Base-by-base conservation (phyloP, 805 yeast genomes). In the Pichia occidentalis region DNA sequence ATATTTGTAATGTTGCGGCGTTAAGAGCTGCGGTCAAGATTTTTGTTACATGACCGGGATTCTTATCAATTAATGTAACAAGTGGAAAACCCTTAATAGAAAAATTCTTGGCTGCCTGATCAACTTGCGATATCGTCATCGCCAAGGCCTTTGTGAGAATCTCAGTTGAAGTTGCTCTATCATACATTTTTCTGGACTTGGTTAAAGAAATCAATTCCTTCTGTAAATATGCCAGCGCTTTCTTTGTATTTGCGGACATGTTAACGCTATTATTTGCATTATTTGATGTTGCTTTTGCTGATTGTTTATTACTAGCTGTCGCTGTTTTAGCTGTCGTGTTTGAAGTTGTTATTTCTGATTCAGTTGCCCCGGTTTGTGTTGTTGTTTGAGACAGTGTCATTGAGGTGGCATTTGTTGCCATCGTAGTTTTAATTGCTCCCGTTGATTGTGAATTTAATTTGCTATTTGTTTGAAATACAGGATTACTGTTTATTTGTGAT, bases 101-200 rank as follows among this genome's bases (percentile, higher is more conserved):
- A 25, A 82, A 85, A 49, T 78, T 79, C 50, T 87, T 85, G 0
- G 95, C 95, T 7, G 88, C 88, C 48, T 80, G 88, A 42, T 83
- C 81, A 8, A 84, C 90, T 56, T 84, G 92, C 9, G 94, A 90
- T 45, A 88, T 86, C 0, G 95, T 90, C 66, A 88, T 83, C 3
- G 96, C 95, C 48, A 88, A 68, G 1, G 96, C 95, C 50, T 84
- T 87, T 7, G 96, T 88, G 49, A 88, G 67, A 38, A 87, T 77
- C 42, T 78, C 84, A 0, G 95, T 84, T 35, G 90, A 85, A 6
- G 86, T 77, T 19, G 82, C 87, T 27, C 85, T 84, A 42, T 82
- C 85, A 43, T 80, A 75, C 42, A 85, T 75, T 49, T 75, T 81
- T 44, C 87, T 66, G 39, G 82, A 85, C 52, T 84, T 85, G 23